Conservation (phyloP, 257 asterid species). For the Paraleonurus japonicus region DNA sequence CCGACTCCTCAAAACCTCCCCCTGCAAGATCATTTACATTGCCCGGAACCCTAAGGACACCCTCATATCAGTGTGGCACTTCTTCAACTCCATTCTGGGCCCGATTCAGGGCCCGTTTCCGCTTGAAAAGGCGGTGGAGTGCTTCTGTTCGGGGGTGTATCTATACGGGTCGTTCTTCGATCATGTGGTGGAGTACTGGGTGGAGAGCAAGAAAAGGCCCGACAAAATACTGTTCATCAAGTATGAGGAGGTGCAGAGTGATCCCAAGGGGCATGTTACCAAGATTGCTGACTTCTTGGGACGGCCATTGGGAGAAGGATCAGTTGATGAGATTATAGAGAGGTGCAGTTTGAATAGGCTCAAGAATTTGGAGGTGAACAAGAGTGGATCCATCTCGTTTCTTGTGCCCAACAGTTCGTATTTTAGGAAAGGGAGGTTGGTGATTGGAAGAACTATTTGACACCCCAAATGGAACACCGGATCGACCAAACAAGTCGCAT, state of each 20-base stretch:
- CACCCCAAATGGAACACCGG: conserved; percentile 29
- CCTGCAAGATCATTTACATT: conserved; percentile 2
- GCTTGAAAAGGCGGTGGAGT: conserved; percentile 17
- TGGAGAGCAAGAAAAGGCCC: conserved; percentile 33
- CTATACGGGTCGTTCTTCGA: conserved; percentile 31
- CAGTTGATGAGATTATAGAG: background rate
- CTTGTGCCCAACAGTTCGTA: conserved; percentile 30
- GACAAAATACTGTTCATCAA: conserved; percentile 37
- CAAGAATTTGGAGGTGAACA: conserved; percentile 21
- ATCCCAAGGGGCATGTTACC: conserved; percentile 30
- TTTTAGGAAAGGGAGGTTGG: conserved; percentile 48
- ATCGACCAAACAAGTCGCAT: conserved; percentile 25
- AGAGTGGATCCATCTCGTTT: conserved; percentile 7
- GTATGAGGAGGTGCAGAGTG: conserved; percentile 40
- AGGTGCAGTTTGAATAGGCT: conserved; percentile 17
- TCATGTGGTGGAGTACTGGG: conserved; percentile 37
- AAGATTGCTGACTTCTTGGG: conserved; percentile 39
- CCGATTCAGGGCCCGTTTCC: background rate
- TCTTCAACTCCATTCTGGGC: background rate
- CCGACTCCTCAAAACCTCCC: background rate
- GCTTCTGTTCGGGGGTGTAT: conserved; percentile 30
- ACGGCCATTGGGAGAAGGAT: conserved; percentile 29
- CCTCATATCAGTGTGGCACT: background rate
- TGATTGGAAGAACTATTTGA: conserved; percentile 37
- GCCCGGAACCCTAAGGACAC: conserved; percentile 19